phyloP scores from a whole-genome alignment of 2,329 filamentous ascomycete genomes.

The Monosporascus sp. region DNA sequence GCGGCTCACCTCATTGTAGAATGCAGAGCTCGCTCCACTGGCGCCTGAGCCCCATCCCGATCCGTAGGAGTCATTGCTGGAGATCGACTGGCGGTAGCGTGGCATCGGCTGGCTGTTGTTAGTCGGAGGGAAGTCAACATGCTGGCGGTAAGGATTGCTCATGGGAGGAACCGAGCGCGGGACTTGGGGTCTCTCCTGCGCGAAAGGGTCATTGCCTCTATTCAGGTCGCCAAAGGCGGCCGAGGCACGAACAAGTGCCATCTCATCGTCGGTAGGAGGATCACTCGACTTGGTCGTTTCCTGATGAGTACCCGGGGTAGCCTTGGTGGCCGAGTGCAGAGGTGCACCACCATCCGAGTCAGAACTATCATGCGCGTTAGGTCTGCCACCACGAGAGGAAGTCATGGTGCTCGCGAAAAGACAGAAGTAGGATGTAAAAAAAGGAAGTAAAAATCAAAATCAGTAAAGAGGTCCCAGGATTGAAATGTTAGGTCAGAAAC shows the following conservation, averaged over 20 bases:
- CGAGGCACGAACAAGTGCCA: slow-evolving; percentile 18
- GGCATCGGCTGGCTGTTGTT: not conserved
- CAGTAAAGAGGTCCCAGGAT: too few species aligned
- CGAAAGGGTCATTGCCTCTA: slow-evolving; percentile 8
- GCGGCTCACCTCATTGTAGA: not conserved
- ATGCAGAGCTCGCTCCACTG: not conserved
- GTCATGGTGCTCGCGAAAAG: slow-evolving; percentile 2
- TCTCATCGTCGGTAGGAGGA: slow-evolving; percentile 13
- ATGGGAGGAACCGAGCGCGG: slow-evolving; percentile 12
- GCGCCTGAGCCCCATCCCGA: not conserved
- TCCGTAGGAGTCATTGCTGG: not conserved
- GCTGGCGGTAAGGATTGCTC: slow-evolving; percentile 4
- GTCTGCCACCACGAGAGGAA: not conserved
- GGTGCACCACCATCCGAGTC: slow-evolving; percentile 15
- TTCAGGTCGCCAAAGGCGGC: slow-evolving; percentile 9
- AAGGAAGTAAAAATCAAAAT: too few species aligned
- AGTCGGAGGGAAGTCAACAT: not conserved
- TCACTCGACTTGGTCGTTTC: slow-evolving; percentile 2
- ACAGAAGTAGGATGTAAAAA: too few species aligned
- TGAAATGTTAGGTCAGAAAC: too few species aligned
- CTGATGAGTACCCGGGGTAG: slow-evolving; percentile 6
- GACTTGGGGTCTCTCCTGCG: slow-evolving; percentile 5
- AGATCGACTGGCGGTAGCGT: not conserved
- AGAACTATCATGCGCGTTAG: slow-evolving; percentile 11
- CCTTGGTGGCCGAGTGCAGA: slow-evolving; percentile 6